Base-by-base conservation (phyloP, 2,329 filamentous ascomycete genomes). In the Pestalotiopsis sp. region DNA sequence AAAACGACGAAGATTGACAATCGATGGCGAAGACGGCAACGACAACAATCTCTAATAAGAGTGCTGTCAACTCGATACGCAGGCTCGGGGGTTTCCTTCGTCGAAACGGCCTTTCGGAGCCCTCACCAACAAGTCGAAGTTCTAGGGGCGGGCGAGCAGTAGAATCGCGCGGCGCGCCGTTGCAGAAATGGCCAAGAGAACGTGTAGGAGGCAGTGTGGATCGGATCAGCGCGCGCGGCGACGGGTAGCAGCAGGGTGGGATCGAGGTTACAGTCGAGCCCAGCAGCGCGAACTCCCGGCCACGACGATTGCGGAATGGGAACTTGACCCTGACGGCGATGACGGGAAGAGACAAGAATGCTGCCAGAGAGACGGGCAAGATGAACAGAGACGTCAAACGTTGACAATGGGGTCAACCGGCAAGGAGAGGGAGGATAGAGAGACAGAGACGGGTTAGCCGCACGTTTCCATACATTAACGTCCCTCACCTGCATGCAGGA, bases 161-260 rank as follows among this genome's bases (percentile, higher is more conserved):
- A 38, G n/a, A 45, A 17, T 49, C 62, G 62, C 62, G 62, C 41
- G 62, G 62, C 62, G 62, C 62, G 62, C 41, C 13, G 62, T 64
- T 38, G 62, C 62, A n/a, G 38, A 62, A 36, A 62, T n/a, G 17
- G 59, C 36, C 31, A 27, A 36, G 59, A 20, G 59, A 39, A 17
- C 14, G 14, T 20, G 45, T 17, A 7, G 14, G 20, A 60, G n/a
- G n/a, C n/a, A 27, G 62, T 13, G 20, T 23, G 14, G 62, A 27
- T 64, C 20, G 39, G 14, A 27, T 64, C 39, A 45, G 39, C n/a
- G 52, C 25, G 52, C 25, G 20, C 13, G 17, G 39, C 25, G 63
- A 49, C 20, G 63, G 38, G 36, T 23, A 49, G 39, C 31, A 36
- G 63, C 39, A 49, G 17, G 41, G 27, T 36, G 23, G 57, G 14